Evolutionary conservation across 225 moss, liverwort and hornwort species (phyloP).

Genomic region (Takakia lepidozioides): DNA sequence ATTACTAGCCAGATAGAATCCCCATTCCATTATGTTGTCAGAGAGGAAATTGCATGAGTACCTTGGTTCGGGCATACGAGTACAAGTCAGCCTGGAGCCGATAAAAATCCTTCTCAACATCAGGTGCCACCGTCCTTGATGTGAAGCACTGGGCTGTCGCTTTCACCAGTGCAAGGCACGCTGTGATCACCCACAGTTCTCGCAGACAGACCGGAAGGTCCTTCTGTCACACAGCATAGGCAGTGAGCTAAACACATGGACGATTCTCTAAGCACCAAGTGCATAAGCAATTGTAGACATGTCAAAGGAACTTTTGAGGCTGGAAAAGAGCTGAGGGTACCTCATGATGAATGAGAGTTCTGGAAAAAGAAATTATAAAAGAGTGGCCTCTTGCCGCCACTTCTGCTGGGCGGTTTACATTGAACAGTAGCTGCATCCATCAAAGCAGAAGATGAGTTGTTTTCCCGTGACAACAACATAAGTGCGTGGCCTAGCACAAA

Average conservation of each 20-base stretch:
- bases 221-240: constrained; percentile 52
- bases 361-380: constrained; percentile 82
- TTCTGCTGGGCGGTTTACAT: constrained; percentile 83
- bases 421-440: constrained; percentile 47
- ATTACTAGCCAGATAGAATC: not conserved
- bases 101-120: constrained; percentile 90
- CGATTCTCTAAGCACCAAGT: no score
- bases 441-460: no score
- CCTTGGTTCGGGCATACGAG: constrained; percentile 95
- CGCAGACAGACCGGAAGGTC: constrained; percentile 90
- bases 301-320: not conserved
- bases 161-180: constrained; percentile 81
- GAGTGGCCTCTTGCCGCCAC: constrained; percentile 81
- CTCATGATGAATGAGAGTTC: constrained; percentile 78
- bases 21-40: no score
- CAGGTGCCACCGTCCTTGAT: constrained; percentile 49
- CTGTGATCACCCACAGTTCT: constrained; percentile 95
- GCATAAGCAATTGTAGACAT: no score
- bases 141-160: constrained; percentile 68
- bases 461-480: no score
- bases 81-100: constrained; percentile 90
- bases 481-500: no score
- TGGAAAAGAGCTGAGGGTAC: constrained; percentile 10
- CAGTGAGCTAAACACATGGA: no score
- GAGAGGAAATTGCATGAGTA: constrained; percentile 6